A percentile compares a stretch with the other conserved stretches of the same genome.
These are phyloP conservation scores for Argentina anserina DNA, from an alignment of 306 rosid species.

Conservation along the genomic window DNA sequence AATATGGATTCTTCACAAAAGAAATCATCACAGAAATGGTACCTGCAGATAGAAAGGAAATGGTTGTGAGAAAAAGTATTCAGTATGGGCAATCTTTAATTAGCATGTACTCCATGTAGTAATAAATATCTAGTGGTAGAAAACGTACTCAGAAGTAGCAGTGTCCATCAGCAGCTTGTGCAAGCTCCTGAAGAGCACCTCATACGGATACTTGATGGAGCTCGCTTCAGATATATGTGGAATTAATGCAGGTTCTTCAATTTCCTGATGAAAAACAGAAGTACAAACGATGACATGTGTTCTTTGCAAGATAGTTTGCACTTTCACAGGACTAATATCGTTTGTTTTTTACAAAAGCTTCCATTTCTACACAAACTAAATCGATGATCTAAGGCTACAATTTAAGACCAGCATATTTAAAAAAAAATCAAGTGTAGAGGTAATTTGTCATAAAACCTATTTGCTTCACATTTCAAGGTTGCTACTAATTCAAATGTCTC, in stretches of 20 bases:
- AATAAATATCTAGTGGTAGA: conserved; percentile 21
- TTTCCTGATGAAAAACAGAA: conserved; percentile 35
- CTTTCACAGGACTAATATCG: neutral
- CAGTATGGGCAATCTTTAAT: conserved; percentile 2
- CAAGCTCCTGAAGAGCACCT: conserved; percentile 83
- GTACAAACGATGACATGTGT: conserved; percentile 14
- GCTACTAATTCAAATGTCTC: neutral
- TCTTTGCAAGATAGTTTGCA: neutral
- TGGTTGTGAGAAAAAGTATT: conserved; percentile 20
- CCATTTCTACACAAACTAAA: neutral
- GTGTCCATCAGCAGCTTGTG: conserved; percentile 88
- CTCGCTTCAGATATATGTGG: conserved; percentile 90
- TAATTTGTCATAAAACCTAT: neutral
- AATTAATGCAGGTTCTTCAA: conserved; percentile 84
- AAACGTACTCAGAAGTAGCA: conserved; percentile 80
- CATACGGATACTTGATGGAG: conserved; percentile 72
- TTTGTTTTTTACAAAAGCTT: neutral
- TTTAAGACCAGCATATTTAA: neutral
- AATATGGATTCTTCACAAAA: conserved; percentile 67
- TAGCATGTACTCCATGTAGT: too few relatives aligned
- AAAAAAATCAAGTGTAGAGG: neutral
- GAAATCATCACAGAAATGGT: conserved; percentile 74
- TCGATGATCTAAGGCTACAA: neutral
- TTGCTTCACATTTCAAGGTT: neutral
- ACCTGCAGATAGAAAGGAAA: conserved; percentile 45